A percentile compares a stretch with the other conserved stretches of the same genome.
phyloP scores from a whole-genome alignment of 2,329 filamentous ascomycete genomes.

The Iodosphaeria phyllophila region DNA sequence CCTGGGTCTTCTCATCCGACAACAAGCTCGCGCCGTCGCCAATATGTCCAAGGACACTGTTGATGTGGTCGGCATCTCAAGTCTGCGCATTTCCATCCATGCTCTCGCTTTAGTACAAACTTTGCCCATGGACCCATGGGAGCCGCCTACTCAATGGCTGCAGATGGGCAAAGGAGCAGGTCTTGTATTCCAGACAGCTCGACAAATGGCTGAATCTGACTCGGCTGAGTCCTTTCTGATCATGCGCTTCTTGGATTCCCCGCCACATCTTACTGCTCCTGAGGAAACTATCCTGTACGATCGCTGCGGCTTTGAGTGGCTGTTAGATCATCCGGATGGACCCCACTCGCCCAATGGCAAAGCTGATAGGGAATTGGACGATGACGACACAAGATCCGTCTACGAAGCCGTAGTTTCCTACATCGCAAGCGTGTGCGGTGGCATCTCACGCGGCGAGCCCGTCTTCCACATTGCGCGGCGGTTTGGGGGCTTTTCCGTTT shows the following conservation, averaged over 20 bases:
- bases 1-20: conserved; percentile 15
- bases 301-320: conserved; percentile 14
- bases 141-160: conserved; percentile 18
- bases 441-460: conserved; percentile 11
- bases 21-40: conserved; percentile 17
- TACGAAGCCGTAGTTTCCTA: conserved; percentile 17
- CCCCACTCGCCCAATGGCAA: background rate
- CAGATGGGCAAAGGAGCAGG: conserved; percentile 17
- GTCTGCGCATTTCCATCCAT: conserved; percentile 17
- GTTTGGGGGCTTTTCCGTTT: conserved; percentile 17
- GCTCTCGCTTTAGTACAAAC: conserved; percentile 19
- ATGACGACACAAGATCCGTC: conserved; percentile 9
- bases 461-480: conserved; percentile 14
- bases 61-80: conserved; percentile 17
- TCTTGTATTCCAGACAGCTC: conserved; percentile 13
- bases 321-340: conserved; percentile 14
- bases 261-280: conserved; percentile 12
- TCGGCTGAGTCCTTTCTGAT: too few relatives aligned
- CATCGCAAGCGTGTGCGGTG: conserved; percentile 14
- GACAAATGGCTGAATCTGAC: conserved; percentile 5
- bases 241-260: conserved; percentile 9
- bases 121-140: conserved; percentile 15
- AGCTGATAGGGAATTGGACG: conserved; percentile 13
- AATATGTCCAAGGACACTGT: conserved; percentile 11
- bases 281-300: conserved; percentile 12